A percentile compares a stretch with the other conserved stretches of the same genome.
phyloP scores from a whole-genome alignment of 352 stramenopile species.

The Pythium guiyangense region DNA sequence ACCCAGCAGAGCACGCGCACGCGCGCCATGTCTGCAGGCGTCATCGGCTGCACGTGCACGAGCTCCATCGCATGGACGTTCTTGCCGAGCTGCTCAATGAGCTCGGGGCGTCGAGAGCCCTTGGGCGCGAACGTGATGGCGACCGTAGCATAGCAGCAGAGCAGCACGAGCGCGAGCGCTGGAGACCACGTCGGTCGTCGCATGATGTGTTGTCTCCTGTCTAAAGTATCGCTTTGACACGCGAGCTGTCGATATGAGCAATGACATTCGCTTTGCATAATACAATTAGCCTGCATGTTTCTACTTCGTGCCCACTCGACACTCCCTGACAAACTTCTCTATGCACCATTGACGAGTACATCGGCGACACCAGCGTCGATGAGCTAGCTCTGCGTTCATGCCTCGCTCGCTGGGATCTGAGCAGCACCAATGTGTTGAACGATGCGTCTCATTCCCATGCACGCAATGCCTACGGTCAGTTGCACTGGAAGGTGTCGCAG shows the following conservation, averaged over 20 bases:
- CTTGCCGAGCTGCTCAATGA: constrained; percentile 38
- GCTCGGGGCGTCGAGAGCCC: constrained; percentile 9
- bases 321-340: too few species aligned
- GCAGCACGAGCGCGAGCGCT: not conserved
- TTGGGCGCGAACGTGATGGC: not conserved
- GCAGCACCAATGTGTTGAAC: not conserved
- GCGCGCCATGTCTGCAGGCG: constrained; percentile 23
- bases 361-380: too few species aligned
- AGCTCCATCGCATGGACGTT: constrained; percentile 74
- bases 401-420: too few species aligned
- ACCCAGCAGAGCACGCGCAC: constrained; percentile 81
- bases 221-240: too few species aligned
- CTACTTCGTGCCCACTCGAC: too few species aligned
- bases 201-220: too few species aligned
- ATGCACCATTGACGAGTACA: too few species aligned
- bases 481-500: constrained; percentile 62
- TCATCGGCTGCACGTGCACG: constrained; percentile 54
- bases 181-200: not conserved
- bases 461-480: constrained; percentile 11
- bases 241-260: too few species aligned
- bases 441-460: not conserved
- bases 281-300: too few species aligned
- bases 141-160: not conserved
- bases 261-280: too few species aligned
- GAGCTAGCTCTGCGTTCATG: too few species aligned